phyloP scores from a whole-genome alignment of 345 rosid species.

The Sisymbrium irio region DNA sequence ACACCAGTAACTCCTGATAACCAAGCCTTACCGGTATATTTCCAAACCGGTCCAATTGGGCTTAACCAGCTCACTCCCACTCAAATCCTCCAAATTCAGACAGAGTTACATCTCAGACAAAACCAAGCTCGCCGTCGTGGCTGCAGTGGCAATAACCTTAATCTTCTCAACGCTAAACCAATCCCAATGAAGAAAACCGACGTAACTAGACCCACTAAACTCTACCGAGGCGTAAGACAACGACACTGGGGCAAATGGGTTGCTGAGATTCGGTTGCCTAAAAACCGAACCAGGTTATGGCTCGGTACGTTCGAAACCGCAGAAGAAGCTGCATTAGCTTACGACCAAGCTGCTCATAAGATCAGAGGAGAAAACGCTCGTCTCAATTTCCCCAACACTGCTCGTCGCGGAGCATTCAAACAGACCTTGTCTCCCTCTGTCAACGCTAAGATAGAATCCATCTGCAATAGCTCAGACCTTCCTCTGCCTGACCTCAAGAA shows the following conservation, averaged over 20 bases:
- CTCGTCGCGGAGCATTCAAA: constrained; percentile 46
- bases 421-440: constrained; percentile 68
- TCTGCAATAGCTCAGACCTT: constrained; percentile 42
- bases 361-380: constrained; percentile 79
- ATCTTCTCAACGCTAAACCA: constrained; percentile 45
- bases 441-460: constrained; percentile 70
- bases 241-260: constrained; percentile 98
- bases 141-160: not conserved
- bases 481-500: constrained; percentile 45
- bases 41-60: constrained; percentile 54
- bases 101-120: constrained; percentile 40
- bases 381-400: constrained; percentile 70
- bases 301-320: constrained; percentile 94
- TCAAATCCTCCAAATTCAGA: constrained; percentile 73
- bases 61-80: constrained; percentile 60
- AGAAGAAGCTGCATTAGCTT: constrained; percentile 86
- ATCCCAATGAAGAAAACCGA: constrained; percentile 50
- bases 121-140: constrained; percentile 26
- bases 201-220: constrained; percentile 52
- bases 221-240: constrained; percentile 87
- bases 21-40: constrained; percentile 7
- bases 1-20: not conserved
- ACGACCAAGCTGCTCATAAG: constrained; percentile 81
- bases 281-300: constrained; percentile 92
- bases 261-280: constrained; percentile 87